Percentiles rank a stretch among this genome's conserved stretches.
Evolutionary conservation across 208 protist genomes (phyloP).

Genomic region (Trypanosoma cruzi): DNA sequence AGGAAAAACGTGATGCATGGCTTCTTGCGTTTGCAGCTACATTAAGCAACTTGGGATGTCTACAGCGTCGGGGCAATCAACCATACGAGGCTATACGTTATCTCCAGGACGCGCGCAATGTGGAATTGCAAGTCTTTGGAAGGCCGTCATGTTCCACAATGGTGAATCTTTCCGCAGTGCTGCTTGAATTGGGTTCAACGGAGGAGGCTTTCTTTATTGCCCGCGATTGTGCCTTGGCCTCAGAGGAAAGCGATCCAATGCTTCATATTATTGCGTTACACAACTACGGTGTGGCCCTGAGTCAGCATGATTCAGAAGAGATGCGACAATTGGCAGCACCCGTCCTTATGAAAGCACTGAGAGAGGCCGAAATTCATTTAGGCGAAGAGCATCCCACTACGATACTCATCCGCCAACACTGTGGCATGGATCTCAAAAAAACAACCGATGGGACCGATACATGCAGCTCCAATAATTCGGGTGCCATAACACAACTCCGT

Average conservation of each 20-base stretch:
- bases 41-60: conserved; percentile 83
- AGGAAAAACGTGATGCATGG: conserved; percentile 41
- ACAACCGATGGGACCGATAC: background rate
- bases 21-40: conserved; percentile 69
- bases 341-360: conserved; percentile 76
- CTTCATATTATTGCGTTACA: conserved; percentile 82
- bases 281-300: conserved; percentile 81
- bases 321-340: conserved; percentile 51
- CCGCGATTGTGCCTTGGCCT: conserved; percentile 56
- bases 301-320: conserved; percentile 44
- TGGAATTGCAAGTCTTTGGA: conserved; percentile 64
- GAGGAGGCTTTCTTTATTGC: conserved; percentile 70
- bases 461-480: background rate
- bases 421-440: conserved; percentile 34
- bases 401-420: conserved; percentile 63
- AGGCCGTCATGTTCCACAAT: conserved; percentile 84
- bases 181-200: conserved; percentile 48
- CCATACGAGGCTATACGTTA: conserved; percentile 46
- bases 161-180: conserved; percentile 83
- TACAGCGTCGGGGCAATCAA: conserved; percentile 58
- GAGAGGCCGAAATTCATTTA: conserved; percentile 51
- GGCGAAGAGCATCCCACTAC: conserved; percentile 75
- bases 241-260: conserved; percentile 55
- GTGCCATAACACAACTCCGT: background rate
- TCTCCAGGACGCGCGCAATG: conserved; percentile 48